Percentiles rank a stretch among this genome's conserved stretches.
phyloP scores from a whole-genome alignment of 1,139 yeast species.

The Arxiozyma slooffiae region DNA sequence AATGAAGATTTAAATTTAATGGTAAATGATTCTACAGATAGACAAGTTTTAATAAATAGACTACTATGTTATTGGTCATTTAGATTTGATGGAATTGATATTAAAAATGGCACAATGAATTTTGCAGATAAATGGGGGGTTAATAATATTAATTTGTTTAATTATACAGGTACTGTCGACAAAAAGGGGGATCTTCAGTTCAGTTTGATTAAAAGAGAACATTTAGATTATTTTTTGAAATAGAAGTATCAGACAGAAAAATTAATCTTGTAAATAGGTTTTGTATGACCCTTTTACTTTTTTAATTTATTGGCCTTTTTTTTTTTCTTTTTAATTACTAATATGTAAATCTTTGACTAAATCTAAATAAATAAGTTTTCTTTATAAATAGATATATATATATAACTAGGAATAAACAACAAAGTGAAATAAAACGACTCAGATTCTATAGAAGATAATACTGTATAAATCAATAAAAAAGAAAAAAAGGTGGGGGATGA shows the following conservation, averaged over 20 bases:
- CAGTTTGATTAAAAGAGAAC: not conserved
- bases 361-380: not conserved
- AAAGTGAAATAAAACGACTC: not conserved
- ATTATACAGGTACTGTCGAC: slow-evolving; percentile 12
- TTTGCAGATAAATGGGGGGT: slow-evolving; percentile 29
- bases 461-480: too few species aligned
- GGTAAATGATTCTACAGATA: slow-evolving; percentile 17
- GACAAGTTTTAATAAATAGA: slow-evolving; percentile 19
- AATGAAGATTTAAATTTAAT: slow-evolving; percentile 25
- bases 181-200: not conserved
- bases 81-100: slow-evolving; percentile 17
- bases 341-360: too few species aligned
- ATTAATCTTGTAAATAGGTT: not conserved
- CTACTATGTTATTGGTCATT: slow-evolving; percentile 23
- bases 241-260: not conserved
- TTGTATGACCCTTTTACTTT: not conserved
- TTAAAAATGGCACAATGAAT: slow-evolving; percentile 8
- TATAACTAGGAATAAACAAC: not conserved
- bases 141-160: slow-evolving; percentile 19
- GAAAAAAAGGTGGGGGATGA: too few species aligned
- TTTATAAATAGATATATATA: too few species aligned
- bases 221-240: slow-evolving; percentile 3
- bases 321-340: too few species aligned
- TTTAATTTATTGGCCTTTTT: too few species aligned
- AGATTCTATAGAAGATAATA: not conserved